A percentile compares a stretch with the other conserved stretches of the same genome.
Evolutionary conservation across 768 basidiomycete species (phyloP).

Genomic region (Lyophyllum shimeji): DNA sequence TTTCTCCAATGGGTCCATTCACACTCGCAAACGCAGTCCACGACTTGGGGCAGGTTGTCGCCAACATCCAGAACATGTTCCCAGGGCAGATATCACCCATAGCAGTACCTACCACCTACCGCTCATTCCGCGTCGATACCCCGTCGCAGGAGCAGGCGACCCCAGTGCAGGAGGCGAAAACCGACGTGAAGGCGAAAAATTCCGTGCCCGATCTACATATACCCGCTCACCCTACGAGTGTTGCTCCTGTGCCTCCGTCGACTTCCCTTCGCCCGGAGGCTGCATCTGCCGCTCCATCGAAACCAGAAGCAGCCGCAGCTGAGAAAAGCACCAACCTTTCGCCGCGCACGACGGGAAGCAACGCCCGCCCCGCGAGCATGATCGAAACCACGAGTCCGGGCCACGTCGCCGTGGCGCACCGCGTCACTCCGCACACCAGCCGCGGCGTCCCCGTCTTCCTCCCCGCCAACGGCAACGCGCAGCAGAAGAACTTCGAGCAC

Average conservation of each 20-base stretch:
- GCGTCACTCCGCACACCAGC: constrained; percentile 35
- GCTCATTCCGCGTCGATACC: constrained; percentile 10
- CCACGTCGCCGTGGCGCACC: constrained; percentile 34
- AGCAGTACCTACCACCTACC: constrained; percentile 8
- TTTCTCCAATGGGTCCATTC: constrained; percentile 20
- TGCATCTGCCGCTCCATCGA: not conserved
- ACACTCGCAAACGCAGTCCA: constrained; percentile 19
- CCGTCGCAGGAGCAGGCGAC: not conserved
- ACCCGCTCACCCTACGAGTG: not conserved
- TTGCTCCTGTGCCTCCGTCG: not conserved
- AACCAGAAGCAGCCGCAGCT: not conserved
- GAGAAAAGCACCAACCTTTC: not conserved
- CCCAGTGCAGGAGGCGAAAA: constrained; percentile 4
- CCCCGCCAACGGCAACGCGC: constrained; percentile 19
- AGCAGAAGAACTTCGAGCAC: constrained; percentile 32
- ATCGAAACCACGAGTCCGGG: constrained; percentile 38
- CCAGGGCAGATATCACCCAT: constrained; percentile 21
- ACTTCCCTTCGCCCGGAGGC: not conserved
- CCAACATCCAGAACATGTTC: constrained; percentile 22
- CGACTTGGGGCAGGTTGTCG: constrained; percentile 19
- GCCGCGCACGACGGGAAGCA: constrained; percentile 3
- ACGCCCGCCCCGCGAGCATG: constrained; percentile 35
- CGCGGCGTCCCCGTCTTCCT: constrained; percentile 38
- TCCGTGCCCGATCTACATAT: constrained; percentile 7
- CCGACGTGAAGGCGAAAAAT: constrained; percentile 5